These are phyloP conservation scores for Phialophora macrospora DNA, from an alignment of 2,329 filamentous ascomycete genomes.

Conservation along the genomic window DNA sequence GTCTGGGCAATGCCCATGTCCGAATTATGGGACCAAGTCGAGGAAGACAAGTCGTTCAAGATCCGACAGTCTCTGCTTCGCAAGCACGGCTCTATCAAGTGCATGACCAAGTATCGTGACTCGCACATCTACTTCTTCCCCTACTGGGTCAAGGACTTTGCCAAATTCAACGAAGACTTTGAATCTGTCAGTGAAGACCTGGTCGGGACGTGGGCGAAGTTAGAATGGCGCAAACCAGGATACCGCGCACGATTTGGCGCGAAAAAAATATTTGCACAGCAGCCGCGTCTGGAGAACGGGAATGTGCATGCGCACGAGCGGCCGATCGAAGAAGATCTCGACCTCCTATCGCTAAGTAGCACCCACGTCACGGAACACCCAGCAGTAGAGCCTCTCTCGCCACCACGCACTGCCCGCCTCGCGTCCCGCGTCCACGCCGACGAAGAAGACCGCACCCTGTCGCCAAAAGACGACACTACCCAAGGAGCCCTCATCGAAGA, in stretches of 20 bases:
- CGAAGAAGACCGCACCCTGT: conserved; percentile 34
- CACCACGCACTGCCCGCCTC: conserved; percentile 35
- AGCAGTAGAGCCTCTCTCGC: conserved; percentile 22
- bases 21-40: conserved; percentile 80
- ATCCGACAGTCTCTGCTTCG: conserved; percentile 77
- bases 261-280: conserved; percentile 59
- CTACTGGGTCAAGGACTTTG: conserved; percentile 84
- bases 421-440: conserved; percentile 43
- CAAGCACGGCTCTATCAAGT: conserved; percentile 74
- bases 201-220: conserved; percentile 93
- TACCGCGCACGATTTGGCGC: conserved; percentile 36
- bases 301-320: conserved; percentile 46
- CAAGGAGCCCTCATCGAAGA: conserved; percentile 25
- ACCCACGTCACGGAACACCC: conserved; percentile 50
- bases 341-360: conserved; percentile 59
- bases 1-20: conserved; percentile 89
- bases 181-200: conserved; percentile 91
- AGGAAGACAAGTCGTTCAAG: conserved; percentile 67
- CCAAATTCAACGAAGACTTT: conserved; percentile 76
- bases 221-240: conserved; percentile 74
- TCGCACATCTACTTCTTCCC: conserved; percentile 96
- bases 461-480: conserved; percentile 27
- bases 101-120: conserved; percentile 84
- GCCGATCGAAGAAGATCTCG: conserved; percentile 58
- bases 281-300: conserved; percentile 1